Base-by-base conservation (phyloP, 495 filamentous ascomycete genomes). In the Penicillium alfredii region DNA sequence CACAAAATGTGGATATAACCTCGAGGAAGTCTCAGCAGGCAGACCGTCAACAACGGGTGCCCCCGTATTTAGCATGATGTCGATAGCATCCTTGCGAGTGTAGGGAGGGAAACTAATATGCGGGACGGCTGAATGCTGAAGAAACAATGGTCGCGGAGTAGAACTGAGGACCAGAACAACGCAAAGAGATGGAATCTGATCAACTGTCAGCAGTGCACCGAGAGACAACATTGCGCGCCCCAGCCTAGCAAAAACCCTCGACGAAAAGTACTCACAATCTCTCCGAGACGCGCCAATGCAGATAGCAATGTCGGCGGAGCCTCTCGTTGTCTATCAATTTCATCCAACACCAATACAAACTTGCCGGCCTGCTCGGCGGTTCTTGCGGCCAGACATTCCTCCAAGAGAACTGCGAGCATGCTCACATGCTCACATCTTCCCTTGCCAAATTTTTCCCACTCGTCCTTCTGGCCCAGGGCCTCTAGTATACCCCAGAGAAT, bases 41-140 rank as follows among this genome's bases (percentile, higher is more conserved):
- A 68, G 23, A 4, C 58, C 57, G 8, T 55, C 45, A 2, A 64
- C 38, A 5, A 31, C 27, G 4, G 66, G 61, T 6, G 67, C 60
- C 0, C 71, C 63, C 2, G 63, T 55, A 21, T 58, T 61, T 19
- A 76, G 63, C 23, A 95, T 69, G 38, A 98, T 88, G 16, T 72
- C 49, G 29, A 92, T 73, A 29, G 82, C 76, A 50, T 96, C 82
- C 25, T 77, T 50, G 50, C 88, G 87, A 10, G 78, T 85, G 60
- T 98, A 98, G 6, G 82, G 68, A 0, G 89, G 76, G 59, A 97
- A 97, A 53, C 80, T 77, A 36, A 97, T 68, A 60, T 94, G 79
- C 4, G 90, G 83, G 16, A 82, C 66, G 18, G 83, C 81, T 4
- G 82, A 66, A 22, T 72, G 71, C 46, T 83, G 83, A 21, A 97